A percentile compares a stretch with the other conserved stretches of the same genome.
phyloP scores from a whole-genome alignment of 2,329 filamentous ascomycete genomes.

The Colletotrichum cordylinicola region DNA sequence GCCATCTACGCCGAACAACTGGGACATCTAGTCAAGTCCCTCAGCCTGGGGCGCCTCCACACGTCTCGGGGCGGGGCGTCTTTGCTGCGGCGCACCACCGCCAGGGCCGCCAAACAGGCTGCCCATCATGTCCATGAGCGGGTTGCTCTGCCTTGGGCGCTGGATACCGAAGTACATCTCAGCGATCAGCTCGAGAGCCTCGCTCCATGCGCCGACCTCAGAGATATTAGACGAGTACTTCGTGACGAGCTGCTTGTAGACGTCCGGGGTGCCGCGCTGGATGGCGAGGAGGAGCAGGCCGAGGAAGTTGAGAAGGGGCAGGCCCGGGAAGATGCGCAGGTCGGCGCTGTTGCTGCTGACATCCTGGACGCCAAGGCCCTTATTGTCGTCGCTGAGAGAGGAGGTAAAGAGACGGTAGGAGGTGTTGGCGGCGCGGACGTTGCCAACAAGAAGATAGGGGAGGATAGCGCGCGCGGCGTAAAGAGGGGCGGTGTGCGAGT shows the following conservation, averaged over 20 bases:
- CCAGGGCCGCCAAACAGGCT: constrained; percentile 83
- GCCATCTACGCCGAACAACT: background rate
- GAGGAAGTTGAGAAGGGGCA: constrained; percentile 96
- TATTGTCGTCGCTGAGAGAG: constrained; percentile 44
- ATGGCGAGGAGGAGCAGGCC: constrained; percentile 83
- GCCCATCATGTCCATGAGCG: constrained; percentile 97
- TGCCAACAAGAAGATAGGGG: constrained; percentile 89
- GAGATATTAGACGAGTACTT: constrained; percentile 83
- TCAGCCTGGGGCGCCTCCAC: constrained; percentile 60
- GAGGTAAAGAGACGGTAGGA: constrained; percentile 70
- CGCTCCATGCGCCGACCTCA: constrained; percentile 80
- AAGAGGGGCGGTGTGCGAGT: constrained; percentile 83
- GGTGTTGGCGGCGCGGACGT: constrained; percentile 86
- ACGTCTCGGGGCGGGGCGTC: constrained; percentile 48
- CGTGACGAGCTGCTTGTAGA: constrained; percentile 80
- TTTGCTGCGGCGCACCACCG: constrained; percentile 46
- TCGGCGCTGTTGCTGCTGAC: constrained; percentile 78
- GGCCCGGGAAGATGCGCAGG: constrained; percentile 81
- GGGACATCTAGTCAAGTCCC: constrained; percentile 58
- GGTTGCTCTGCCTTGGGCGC: constrained; percentile 88
- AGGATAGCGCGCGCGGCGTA: constrained; percentile 89
- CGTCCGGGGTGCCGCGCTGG: constrained; percentile 77
- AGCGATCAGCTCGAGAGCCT: constrained; percentile 83
- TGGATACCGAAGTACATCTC: constrained; percentile 97
- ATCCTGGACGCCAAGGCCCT: constrained; percentile 75